Base-by-base conservation (phyloP, 164 flowering plant species). In the Aristolochia californica region DNA sequence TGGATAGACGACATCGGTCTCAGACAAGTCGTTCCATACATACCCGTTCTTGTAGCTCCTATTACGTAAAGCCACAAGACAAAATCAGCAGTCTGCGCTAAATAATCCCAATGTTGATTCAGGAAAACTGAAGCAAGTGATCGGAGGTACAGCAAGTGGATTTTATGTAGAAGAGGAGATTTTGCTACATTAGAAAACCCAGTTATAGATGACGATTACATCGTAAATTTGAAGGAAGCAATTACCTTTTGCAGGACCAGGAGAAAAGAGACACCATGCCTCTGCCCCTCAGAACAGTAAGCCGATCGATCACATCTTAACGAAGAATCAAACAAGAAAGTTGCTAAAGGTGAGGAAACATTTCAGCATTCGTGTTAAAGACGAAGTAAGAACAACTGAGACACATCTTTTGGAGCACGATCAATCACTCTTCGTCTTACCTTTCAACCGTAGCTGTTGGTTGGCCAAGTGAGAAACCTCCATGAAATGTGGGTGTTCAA, bases 201-300 rank as follows among this genome's bases (percentile, higher is more conserved):
- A n/a, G n/a, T n/a, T n/a, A n/a, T n/a, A n/a, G n/a, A n/a, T n/a
- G n/a, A n/a, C n/a, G n/a, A n/a, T n/a, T n/a, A n/a, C n/a, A n/a
- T n/a, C n/a, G n/a, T n/a, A n/a, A n/a, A n/a, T n/a, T n/a, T n/a
- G n/a, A n/a, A n/a, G n/a, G n/a, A n/a, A n/a, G n/a, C n/a, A n/a
- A n/a, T n/a, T n/a, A 86, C 97, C 96, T 88, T 75, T 91, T 91
- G 73, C 89, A 84, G 45, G 96, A 86, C 98, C 98, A 91, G 13
- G 98, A 86, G 64, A 84, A 91, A 20, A 80, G 76, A 11, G 83
- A 74, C 4, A 95, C 91, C 96, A 91, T 83, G 56, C 78, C 83
- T 72, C 71, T 88, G 22, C 98, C 98, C 74, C 98, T 78, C 0
- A 88, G 81, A 45, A 67, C 75, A 0, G 72, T 76, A 3, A 91